Evolutionary conservation across 225 moss, liverwort and hornwort species (phyloP).

Genomic region (Asterella californica): DNA sequence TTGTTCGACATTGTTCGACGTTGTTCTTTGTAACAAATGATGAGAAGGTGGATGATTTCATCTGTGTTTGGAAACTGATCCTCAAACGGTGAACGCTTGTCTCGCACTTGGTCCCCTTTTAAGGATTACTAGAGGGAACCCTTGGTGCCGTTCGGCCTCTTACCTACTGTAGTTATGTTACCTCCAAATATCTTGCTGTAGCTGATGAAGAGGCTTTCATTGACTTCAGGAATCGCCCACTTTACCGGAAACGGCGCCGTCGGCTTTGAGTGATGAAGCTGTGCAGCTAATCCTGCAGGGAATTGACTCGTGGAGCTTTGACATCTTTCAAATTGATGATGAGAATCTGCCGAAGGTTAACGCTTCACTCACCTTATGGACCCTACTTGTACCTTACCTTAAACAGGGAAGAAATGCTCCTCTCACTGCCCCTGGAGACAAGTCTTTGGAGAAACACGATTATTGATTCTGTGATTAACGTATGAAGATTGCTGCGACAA

Average conservation of each 20-base stretch:
- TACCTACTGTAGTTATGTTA: background rate
- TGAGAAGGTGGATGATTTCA: background rate
- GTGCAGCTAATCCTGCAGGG: slow-evolving; percentile 62
- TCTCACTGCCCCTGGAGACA: background rate
- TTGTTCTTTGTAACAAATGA: too few species aligned
- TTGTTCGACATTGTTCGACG: background rate
- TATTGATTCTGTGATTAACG: background rate
- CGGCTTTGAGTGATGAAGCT: slow-evolving; percentile 23
- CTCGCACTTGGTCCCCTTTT: background rate
- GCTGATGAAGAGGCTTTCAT: background rate
- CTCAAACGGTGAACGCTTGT: background rate
- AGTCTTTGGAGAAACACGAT: too few species aligned
- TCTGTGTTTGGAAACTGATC: background rate
- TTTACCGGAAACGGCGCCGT: background rate
- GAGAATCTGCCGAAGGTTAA: slow-evolving; percentile 68
- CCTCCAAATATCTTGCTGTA: background rate
- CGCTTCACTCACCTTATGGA: background rate
- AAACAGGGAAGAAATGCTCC: background rate
- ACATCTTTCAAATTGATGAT: slow-evolving; percentile 83
- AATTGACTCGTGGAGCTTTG: slow-evolving; percentile 81
- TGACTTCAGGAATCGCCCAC: slow-evolving; percentile 12
- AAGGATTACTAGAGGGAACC: background rate
- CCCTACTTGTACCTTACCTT: background rate
- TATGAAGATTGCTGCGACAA: background rate
- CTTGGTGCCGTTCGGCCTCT: background rate